These are phyloP conservation scores for Trypanosoma vivax DNA, from an alignment of 208 protist species.

Conservation along the genomic window DNA sequence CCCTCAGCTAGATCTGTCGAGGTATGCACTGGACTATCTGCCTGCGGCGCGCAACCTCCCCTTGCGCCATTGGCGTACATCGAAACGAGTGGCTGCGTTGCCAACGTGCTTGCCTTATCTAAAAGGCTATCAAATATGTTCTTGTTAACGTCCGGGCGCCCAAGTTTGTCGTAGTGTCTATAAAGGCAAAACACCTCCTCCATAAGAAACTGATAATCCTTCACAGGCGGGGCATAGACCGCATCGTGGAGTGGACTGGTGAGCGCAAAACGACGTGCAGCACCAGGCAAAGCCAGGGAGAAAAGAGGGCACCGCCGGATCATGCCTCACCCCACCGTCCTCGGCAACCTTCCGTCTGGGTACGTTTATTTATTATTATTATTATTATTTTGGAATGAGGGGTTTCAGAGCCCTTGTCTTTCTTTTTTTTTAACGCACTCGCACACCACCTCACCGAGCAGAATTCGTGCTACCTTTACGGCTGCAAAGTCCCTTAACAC, in stretches of 20 bases:
- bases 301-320: no score
- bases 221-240: slow-evolving; percentile 37
- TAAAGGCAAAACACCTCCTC: slow-evolving; percentile 84
- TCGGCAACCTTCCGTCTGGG: no score
- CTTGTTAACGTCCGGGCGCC: slow-evolving; percentile 32
- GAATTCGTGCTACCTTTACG: no score
- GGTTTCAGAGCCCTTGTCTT: no score
- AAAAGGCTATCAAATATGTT: slow-evolving; percentile 71
- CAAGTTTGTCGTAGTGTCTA: slow-evolving; percentile 56
- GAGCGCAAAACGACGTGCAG: slow-evolving; percentile 1
- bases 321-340: no score
- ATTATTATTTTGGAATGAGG: no score
- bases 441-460: no score
- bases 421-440: no score
- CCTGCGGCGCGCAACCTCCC: slow-evolving; percentile 42
- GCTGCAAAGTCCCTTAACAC: no score
- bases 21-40: slow-evolving; percentile 47
- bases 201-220: slow-evolving; percentile 66
- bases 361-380: no score
- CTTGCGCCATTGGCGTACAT: slow-evolving; percentile 49
- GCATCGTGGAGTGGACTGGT: slow-evolving; percentile 23
- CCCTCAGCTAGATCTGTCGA: slow-evolving; percentile 86
- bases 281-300: background rate
- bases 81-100: slow-evolving; percentile 45
- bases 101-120: slow-evolving; percentile 62